Percentiles rank a stretch among this genome's conserved stretches.
Conservation (phyloP, 2,329 filamentous ascomycete genomes). For the Xylariaceae sp. region DNA sequence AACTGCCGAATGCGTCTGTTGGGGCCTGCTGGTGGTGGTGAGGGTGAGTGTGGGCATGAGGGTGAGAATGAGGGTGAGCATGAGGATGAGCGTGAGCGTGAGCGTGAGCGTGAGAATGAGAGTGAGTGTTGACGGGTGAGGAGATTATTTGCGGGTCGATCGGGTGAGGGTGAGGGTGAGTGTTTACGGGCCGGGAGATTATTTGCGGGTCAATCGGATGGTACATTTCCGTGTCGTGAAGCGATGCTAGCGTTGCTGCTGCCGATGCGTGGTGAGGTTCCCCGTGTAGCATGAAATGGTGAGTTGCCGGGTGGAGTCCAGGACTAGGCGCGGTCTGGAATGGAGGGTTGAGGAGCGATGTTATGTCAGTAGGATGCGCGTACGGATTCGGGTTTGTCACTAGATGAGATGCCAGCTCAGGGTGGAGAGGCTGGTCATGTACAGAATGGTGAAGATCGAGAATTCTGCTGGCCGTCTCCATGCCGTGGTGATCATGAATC, state of each 20-base stretch:
- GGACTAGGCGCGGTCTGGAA: conserved; percentile 20
- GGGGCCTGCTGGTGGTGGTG: conserved; percentile 25
- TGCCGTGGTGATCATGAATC: conserved; percentile 18
- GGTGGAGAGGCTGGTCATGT: conserved; percentile 19
- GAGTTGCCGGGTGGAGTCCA: conserved; percentile 28
- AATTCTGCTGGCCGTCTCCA: conserved; percentile 25
- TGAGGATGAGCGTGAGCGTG: conserved; percentile 30
- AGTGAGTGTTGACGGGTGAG: conserved; percentile 34
- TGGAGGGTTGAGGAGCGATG: conserved; percentile 39
- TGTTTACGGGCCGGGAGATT: conserved; percentile 41
- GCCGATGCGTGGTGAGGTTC: conserved; percentile 25
- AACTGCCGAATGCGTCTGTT: conserved; percentile 5
- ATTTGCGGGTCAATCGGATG: conserved; percentile 60
- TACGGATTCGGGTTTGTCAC: conserved; percentile 37
- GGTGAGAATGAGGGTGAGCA: conserved; percentile 29
- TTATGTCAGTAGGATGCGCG: conserved; percentile 47
- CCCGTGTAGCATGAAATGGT: conserved; percentile 33
- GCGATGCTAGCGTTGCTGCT: conserved; percentile 26
- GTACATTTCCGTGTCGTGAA: conserved; percentile 39
- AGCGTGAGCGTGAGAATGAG: too few species aligned
- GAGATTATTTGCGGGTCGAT: conserved; percentile 59
- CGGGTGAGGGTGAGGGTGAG: conserved; percentile 33
- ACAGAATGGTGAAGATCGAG: conserved; percentile 23
- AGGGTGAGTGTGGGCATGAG: conserved; percentile 28
- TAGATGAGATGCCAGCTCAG: conserved; percentile 30